Base-by-base conservation (phyloP, 768 basidiomycete species). In the Lactarius tabidus region DNA sequence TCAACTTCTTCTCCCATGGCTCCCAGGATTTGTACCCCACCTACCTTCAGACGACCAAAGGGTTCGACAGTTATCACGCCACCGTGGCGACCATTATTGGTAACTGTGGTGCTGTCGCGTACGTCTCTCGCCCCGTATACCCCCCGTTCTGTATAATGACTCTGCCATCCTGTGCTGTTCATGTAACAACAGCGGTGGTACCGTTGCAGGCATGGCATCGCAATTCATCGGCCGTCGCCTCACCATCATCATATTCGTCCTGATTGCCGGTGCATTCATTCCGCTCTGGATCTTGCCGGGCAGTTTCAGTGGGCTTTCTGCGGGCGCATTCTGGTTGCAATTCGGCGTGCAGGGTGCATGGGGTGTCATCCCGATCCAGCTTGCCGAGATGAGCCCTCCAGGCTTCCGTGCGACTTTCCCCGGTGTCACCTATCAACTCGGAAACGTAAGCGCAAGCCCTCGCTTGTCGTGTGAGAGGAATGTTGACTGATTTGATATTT, bases 1-100 rank as follows among this genome's bases (percentile, higher is more conserved):
- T 82, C 75, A 83, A 83, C 72, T 82, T 84, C 77, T 75, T 82
- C 38, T 81, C 80, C n/a, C 83, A 83, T 70, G 82, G 81, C 2
- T 79, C 77, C 38, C 80, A 81, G 67, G 75, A 76, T 62, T 62
- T 76, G 41, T 80, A 80, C 67, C 79, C 80, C 10, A 79, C 77
- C 7, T 80, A 78, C 63, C 70, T 80, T 23, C 64, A 75, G 57
- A 70, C 61, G 29, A 70, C 73, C 48, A 81, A 81, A 62, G 62
- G 68, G 17, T 75, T 82, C 63, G 67, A 73, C 9, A 60, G 70
- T 12, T 69, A 76, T 43, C 65, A 74, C 20, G 70, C 79, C 0
- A 77, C 79, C 10, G 75, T 78, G 33, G 79, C 80, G 0, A 82
- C 81, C 2, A 81, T 82, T 69, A 80, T 82, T 36, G 77, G 77